Conservation (phyloP, 2,329 filamentous ascomycete species). For the Hypoxylon sp. region DNA sequence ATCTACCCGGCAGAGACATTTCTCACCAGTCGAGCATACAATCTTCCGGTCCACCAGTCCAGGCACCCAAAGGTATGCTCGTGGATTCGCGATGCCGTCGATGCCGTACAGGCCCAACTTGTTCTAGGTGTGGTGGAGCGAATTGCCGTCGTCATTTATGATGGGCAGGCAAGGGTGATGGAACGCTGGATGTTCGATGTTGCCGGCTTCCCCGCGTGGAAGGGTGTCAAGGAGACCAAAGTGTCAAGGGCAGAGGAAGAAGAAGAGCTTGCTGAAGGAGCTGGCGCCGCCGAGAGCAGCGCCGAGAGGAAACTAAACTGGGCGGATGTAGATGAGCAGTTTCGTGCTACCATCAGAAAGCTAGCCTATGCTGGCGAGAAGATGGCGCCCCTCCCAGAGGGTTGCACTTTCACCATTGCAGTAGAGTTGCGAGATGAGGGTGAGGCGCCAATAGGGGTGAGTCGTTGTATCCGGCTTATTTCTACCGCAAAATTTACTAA, state of each 20-base stretch:
- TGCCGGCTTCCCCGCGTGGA: constrained; percentile 62
- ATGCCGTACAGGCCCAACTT: constrained; percentile 78
- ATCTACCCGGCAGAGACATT: constrained; percentile 86
- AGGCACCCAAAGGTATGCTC: constrained; percentile 87
- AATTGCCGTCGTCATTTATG: constrained; percentile 62
- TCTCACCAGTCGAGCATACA: constrained; percentile 82
- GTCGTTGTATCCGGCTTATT: constrained; percentile 44
- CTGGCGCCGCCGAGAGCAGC: constrained; percentile 15
- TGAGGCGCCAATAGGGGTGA: constrained; percentile 68
- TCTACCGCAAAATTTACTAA: constrained; percentile 8
- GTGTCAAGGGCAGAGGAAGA: constrained; percentile 47
- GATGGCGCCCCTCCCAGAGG: constrained; percentile 68
- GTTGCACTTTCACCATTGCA: constrained; percentile 81
- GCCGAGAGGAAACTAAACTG: constrained; percentile 57
- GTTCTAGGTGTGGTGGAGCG: constrained; percentile 64
- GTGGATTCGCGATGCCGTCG: constrained; percentile 86
- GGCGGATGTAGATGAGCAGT: constrained; percentile 76
- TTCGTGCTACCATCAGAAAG: constrained; percentile 74
- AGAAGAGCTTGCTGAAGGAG: constrained; percentile 45
- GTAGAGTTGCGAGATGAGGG: constrained; percentile 76
- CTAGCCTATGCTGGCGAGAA: constrained; percentile 71
- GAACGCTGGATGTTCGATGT: constrained; percentile 74
- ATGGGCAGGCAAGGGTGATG: constrained; percentile 57
- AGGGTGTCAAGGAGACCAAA: constrained; percentile 50
- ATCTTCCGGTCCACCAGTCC: constrained; percentile 85